Conservation (phyloP, 2,329 filamentous ascomycete genomes). For the Fusarium penzigii region DNA sequence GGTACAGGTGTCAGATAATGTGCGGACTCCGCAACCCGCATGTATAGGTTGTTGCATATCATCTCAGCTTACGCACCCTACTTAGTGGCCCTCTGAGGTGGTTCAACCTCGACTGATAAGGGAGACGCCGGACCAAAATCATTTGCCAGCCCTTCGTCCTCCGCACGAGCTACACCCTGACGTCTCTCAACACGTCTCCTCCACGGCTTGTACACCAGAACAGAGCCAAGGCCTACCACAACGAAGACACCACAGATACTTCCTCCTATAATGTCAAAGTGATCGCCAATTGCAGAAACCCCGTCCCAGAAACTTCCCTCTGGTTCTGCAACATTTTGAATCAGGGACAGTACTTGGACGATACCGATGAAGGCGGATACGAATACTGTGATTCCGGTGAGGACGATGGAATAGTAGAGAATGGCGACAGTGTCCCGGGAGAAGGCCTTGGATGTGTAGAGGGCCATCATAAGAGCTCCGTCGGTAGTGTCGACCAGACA, state of each 20-base stretch:
- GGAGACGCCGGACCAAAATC: slow-evolving; percentile 5
- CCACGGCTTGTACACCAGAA: slow-evolving; percentile 81
- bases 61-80: neutral
- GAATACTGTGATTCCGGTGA: slow-evolving; percentile 79
- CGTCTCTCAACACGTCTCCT: slow-evolving; percentile 47
- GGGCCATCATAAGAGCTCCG: slow-evolving; percentile 90
- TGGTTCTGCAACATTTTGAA: slow-evolving; percentile 74
- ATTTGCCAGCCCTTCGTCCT: slow-evolving; percentile 12
- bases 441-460: slow-evolving; percentile 82
- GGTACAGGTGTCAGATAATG: neutral
- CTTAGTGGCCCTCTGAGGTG: neutral
- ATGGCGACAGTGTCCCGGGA: slow-evolving; percentile 84
- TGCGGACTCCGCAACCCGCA: neutral
- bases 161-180: slow-evolving; percentile 9
- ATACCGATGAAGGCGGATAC: slow-evolving; percentile 85
- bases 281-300: slow-evolving; percentile 71
- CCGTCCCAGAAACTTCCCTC: slow-evolving; percentile 87
- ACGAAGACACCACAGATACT: slow-evolving; percentile 85
- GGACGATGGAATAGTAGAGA: slow-evolving; percentile 87
- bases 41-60: neutral
- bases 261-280: slow-evolving; percentile 85
- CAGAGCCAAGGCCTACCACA: slow-evolving; percentile 71
- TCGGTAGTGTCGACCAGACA: slow-evolving; percentile 91
- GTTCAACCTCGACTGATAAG: neutral
- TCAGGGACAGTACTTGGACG: slow-evolving; percentile 78